phyloP scores from a whole-genome alignment of 805 yeast genomes.

The Schwanniomyces occidentalis region DNA sequence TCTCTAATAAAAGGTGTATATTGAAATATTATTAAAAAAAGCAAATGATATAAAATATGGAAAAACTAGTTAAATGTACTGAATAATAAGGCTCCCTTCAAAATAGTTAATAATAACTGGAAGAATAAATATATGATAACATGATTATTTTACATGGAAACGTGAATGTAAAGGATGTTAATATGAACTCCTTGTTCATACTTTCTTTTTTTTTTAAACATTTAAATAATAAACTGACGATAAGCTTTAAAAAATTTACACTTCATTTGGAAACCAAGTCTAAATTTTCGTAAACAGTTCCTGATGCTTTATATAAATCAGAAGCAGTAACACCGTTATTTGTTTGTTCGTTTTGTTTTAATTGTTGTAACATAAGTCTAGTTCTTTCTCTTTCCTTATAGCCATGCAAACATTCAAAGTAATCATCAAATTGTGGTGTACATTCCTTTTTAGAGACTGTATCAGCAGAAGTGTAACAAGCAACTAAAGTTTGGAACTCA shows the following conservation, averaged over 20 bases:
- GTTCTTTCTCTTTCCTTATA: constrained; percentile 46
- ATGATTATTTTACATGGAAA: not conserved
- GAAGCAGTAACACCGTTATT: constrained; percentile 42
- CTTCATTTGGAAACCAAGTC: constrained; percentile 30
- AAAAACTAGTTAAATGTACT: no score
- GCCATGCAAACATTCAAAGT: constrained; percentile 49
- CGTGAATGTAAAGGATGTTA: no score
- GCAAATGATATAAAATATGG: no score
- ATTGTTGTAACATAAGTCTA: constrained; percentile 46
- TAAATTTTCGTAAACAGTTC: constrained; percentile 43
- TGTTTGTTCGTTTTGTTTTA: constrained; percentile 43
- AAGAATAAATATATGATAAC: not conserved
- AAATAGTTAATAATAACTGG: no score
- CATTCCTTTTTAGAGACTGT: constrained; percentile 42
- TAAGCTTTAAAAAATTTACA: no score
- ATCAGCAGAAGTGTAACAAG: constrained; percentile 47
- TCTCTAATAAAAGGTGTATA: no score
- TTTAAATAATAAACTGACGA: no score
- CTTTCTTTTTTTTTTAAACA: no score
- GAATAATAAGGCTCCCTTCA: no score
- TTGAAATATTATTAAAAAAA: no score
- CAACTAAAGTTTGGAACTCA: constrained; percentile 45
- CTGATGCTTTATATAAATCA: constrained; percentile 44
- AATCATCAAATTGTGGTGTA: constrained; percentile 45
- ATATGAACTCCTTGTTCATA: no score